Evolutionary conservation across 208 protist species (phyloP).

Genomic region (Acanthamoeba culbertsoni): DNA sequence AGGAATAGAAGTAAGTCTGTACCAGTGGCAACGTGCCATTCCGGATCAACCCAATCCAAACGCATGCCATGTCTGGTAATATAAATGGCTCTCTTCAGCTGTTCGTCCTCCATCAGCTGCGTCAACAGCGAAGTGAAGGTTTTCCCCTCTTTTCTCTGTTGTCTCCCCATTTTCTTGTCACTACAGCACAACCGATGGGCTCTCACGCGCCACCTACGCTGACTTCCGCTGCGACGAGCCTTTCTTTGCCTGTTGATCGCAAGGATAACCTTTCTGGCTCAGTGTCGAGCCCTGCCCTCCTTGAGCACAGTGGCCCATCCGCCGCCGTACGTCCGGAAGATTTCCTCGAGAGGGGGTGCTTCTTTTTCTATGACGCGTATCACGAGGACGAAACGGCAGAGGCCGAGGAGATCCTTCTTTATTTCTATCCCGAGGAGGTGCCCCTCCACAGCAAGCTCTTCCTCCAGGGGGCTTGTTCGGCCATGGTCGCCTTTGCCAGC

Average conservation of each 20-base stretch:
- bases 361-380: conserved; percentile 48
- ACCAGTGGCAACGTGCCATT: neutral
- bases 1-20: neutral
- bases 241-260: too few relatives aligned
- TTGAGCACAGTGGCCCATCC: too few relatives aligned
- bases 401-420: conserved; percentile 48
- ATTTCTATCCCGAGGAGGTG: conserved; percentile 57
- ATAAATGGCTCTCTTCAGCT: neutral
- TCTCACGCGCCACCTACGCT: too few relatives aligned
- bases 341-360: neutral
- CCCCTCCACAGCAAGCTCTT: conserved; percentile 34
- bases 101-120: too few relatives aligned
- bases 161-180: too few relatives aligned
- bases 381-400: conserved; percentile 42
- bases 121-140: too few relatives aligned
- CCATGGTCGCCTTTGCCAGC: conserved; percentile 49
- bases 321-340: too few relatives aligned
- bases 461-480: conserved; percentile 26
- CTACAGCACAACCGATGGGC: too few relatives aligned
- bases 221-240: too few relatives aligned
- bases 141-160: too few relatives aligned
- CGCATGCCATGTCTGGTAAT: conserved; percentile 16
- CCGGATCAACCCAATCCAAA: neutral
- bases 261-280: too few relatives aligned
- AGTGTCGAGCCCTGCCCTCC: too few relatives aligned